Evolutionary conservation across 2,329 filamentous ascomycete genomes (phyloP), one percentile per base, ranked within the genome.

Genomic region (Alternaria dauci): DNA sequence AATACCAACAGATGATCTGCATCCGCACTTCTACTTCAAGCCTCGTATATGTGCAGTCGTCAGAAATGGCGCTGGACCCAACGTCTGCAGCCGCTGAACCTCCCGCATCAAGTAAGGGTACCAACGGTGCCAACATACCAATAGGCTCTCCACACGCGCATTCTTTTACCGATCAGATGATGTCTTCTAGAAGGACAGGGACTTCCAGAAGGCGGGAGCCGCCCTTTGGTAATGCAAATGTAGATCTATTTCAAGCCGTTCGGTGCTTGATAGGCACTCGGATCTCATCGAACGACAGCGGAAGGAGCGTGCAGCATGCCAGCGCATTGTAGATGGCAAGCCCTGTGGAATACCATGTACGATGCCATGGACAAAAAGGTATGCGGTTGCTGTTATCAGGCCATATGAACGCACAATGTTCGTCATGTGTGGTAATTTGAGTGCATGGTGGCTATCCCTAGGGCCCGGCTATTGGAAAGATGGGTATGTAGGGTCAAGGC

Each of bases 241-340:
- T 52, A 18, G 34, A 41, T 39, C 50, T 52, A 14, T 38, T 39
- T 38, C 34, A 5, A 52, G 50, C 32, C 32, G 25, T 30, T 52
- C 36, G 23, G 34, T 41, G 50, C 25, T 26, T 52, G 50, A 52
- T 26, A 16, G 41, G 11, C 46, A 36, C 46, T 50, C 46, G 14
- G 25, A 30, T 41, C n/a, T 52, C 23, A 36, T 34, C 46, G 46
- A 25, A 26, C 20, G n/a, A 8, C 23, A 14, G 20, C 20, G 32
- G 34, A 26, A 52, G 50, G 50, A 52, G 50, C 36, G 50, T 38
- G 50, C 50, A 41, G 50, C n/a, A 52, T 52, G 50, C 34, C 36
- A 52, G 25, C 50, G 50, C 23, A 52, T 30, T 23, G 46, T 26
- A 36, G 32, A 32, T 36, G 38, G 46, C 34, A 50, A 36, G 34